Conservation (phyloP, 306 rosid species). For the Myrica gale region DNA sequence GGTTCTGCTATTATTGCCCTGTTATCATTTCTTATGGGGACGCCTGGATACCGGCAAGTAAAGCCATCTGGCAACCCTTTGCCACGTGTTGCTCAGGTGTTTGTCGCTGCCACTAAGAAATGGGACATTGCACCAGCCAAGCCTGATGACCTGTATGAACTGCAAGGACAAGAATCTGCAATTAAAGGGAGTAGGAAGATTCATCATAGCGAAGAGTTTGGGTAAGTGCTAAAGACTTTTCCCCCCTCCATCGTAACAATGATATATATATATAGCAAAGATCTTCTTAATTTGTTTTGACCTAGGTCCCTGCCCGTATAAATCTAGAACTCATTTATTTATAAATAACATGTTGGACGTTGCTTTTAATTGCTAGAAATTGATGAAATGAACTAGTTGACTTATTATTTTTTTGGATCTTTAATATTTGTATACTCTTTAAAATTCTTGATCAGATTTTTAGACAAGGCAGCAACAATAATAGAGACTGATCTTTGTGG, state of each 20-base stretch:
- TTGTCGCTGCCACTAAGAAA: slow-evolving; percentile 41
- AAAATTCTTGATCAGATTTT: slow-evolving; percentile 32
- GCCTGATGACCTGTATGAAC: slow-evolving; percentile 39
- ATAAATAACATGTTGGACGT: background rate
- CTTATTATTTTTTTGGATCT: background rate
- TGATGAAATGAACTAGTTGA: background rate
- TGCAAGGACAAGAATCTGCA: slow-evolving; percentile 50
- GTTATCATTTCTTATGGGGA: slow-evolving; percentile 34
- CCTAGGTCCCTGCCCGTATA: background rate
- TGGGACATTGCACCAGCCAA: slow-evolving; percentile 25
- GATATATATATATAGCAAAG: background rate
- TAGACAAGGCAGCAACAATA: slow-evolving; percentile 61
- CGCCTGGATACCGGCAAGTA: slow-evolving; percentile 29
- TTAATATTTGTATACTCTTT: background rate
- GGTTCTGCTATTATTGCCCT: slow-evolving; percentile 49
- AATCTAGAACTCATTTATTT: too few species aligned
- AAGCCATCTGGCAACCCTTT: slow-evolving; percentile 48
- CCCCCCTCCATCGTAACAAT: too few species aligned
- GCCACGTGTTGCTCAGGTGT: slow-evolving; percentile 46
- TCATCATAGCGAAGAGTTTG: slow-evolving; percentile 33
- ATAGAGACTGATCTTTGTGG: slow-evolving; percentile 19
- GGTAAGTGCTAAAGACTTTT: slow-evolving; percentile 25
- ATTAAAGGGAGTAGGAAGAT: slow-evolving; percentile 63
- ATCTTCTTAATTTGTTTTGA: background rate
- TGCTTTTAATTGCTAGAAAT: background rate